Evolutionary conservation across 1,284 basidiomycete species (phyloP).

Genomic region (Trichosporon faecale): DNA sequence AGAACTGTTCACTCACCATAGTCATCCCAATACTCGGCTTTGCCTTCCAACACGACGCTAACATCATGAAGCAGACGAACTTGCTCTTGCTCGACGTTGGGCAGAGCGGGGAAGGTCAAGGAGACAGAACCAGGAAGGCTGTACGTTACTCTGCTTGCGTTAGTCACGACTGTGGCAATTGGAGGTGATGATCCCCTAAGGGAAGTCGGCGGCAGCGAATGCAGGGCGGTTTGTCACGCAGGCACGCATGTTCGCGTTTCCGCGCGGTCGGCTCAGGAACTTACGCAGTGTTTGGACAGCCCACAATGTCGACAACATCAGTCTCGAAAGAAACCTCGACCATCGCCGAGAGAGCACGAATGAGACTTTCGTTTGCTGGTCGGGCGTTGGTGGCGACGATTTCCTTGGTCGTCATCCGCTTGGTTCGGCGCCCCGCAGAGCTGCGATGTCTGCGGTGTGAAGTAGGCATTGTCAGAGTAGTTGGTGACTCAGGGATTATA

Average conservation of each 20-base stretch:
- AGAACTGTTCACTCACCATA: constrained; percentile 30
- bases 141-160: constrained; percentile 22
- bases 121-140: constrained; percentile 26
- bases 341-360: background rate
- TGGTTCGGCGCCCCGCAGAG: background rate
- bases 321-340: background rate
- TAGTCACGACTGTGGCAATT: background rate
- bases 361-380: too few species aligned
- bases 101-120: constrained; percentile 19
- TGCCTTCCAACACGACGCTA: constrained; percentile 40
- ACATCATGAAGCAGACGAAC: constrained; percentile 32
- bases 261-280: background rate
- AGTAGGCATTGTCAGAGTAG: background rate
- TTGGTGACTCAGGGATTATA: background rate
- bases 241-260: background rate
- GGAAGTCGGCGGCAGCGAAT: background rate
- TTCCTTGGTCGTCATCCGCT: background rate
- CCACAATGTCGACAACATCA: constrained; percentile 13
- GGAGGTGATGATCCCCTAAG: too few species aligned
- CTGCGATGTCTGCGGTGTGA: background rate
- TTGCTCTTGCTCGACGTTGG: background rate
- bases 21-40: constrained; percentile 47
- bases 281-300: background rate
- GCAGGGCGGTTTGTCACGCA: background rate
- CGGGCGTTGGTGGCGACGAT: background rate